These are phyloP conservation scores for Calonectria montana DNA, from an alignment of 2,329 filamentous ascomycete genomes.

Conservation along the genomic window DNA sequence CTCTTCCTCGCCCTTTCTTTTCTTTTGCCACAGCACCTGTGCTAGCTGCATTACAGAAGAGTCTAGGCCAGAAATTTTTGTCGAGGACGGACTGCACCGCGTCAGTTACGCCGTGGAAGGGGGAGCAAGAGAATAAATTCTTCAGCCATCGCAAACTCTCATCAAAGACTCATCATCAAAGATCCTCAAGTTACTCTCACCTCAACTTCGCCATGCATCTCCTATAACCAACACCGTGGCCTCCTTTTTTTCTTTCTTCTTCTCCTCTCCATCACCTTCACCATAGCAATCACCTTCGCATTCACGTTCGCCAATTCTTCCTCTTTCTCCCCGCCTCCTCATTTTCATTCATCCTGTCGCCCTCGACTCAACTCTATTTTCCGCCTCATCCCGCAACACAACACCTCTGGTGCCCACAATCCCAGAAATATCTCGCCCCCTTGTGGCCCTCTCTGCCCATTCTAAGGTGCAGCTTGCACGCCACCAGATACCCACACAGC, in stretches of 20 bases:
- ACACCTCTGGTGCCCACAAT: conserved; percentile 2
- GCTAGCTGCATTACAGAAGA: not conserved
- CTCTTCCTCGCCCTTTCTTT: conserved; percentile 2
- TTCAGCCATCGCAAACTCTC: conserved; percentile 1
- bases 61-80: not conserved
- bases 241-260: conserved; percentile 2
- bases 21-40: conserved; percentile 2
- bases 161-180: not conserved
- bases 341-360: conserved; percentile 31
- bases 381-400: not conserved
- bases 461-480: conserved; percentile 7
- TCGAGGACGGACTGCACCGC: not conserved
- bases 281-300: not conserved
- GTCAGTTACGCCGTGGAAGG: not conserved
- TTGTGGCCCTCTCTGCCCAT: not conserved
- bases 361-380: conserved; percentile 13
- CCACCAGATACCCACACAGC: conserved; percentile 10
- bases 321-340: conserved; percentile 27
- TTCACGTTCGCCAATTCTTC: conserved; percentile 4
- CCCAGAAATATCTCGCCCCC: conserved; percentile 26
- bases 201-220: conserved; percentile 16
- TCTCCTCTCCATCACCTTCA: conserved; percentile 3
- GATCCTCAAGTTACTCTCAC: not conserved
- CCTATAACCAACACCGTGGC: conserved; percentile 34
- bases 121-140: conserved; percentile 1